phyloP scores from a whole-genome alignment of 495 filamentous ascomycete genomes.

The Xylaria acuta region DNA sequence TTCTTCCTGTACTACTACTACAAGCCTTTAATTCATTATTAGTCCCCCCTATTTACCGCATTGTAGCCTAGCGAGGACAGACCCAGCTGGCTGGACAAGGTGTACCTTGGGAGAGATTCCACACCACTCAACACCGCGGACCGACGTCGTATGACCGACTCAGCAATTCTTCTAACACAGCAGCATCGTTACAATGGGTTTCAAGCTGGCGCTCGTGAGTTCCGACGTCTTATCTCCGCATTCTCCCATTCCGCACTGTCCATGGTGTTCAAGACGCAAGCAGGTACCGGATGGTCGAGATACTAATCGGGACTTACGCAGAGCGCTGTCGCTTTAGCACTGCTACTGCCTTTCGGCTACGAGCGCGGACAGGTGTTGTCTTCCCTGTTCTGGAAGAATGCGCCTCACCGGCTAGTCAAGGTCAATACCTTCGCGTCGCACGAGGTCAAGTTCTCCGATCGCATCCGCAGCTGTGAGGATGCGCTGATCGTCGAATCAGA shows the following conservation, averaged over 20 bases:
- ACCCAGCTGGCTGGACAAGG: neutral
- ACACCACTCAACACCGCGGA: neutral
- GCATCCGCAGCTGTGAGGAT: conserved; percentile 57
- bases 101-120: neutral
- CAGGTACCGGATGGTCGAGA: neutral
- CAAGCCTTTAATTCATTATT: neutral
- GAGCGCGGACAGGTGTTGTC: conserved; percentile 18
- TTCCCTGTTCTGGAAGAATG: conserved; percentile 35
- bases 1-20: neutral
- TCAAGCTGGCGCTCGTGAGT: conserved; percentile 33
- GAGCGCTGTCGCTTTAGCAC: conserved; percentile 31
- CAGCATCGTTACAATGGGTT: conserved; percentile 27
- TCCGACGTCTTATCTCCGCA: neutral
- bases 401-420: conserved; percentile 35
- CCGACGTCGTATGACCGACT: neutral
- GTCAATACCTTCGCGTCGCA: conserved; percentile 40
- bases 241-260: neutral
- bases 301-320: conserved; percentile 10
- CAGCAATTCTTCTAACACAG: neutral
- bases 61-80: neutral
- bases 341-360: conserved; percentile 29
- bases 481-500: conserved; percentile 44
- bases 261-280: neutral
- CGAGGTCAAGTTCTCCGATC: conserved; percentile 44
- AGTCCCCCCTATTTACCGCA: neutral